A percentile compares a stretch with the other conserved stretches of the same genome.
phyloP scores from a whole-genome alignment of 2,329 filamentous ascomycete genomes.

The Phialemoniopsis sp. region DNA sequence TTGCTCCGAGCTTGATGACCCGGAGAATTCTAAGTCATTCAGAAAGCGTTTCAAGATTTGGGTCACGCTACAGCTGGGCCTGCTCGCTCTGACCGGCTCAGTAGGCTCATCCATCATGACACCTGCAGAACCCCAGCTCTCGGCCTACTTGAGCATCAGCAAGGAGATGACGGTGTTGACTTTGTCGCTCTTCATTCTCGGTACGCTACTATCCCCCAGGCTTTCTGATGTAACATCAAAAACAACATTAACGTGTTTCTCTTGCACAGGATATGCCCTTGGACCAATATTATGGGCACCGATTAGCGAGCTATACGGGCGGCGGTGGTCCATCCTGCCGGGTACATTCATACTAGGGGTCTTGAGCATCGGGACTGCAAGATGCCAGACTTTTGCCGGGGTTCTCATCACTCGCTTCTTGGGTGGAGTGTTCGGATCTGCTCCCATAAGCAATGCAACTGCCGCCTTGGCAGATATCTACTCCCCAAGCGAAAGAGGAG shows the following conservation, averaged over 20 bases:
- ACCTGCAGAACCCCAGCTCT: conserved; percentile 36
- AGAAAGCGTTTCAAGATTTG: conserved; percentile 34
- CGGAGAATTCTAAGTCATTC: conserved; percentile 43
- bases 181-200: conserved; percentile 38
- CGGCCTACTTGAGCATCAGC: conserved; percentile 33
- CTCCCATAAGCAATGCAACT: too few species aligned
- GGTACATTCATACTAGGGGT: conserved; percentile 33
- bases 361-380: conserved; percentile 40
- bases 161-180: conserved; percentile 36
- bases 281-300: conserved; percentile 36
- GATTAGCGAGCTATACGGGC: conserved; percentile 37
- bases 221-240: too few species aligned
- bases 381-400: too few species aligned
- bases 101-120: conserved; percentile 46
- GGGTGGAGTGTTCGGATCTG: too few species aligned
- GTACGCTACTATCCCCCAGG: too few species aligned
- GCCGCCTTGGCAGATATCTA: too few species aligned
- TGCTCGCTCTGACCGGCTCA: conserved; percentile 44
- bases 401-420: too few species aligned
- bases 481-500: too few species aligned
- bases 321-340: conserved; percentile 36
- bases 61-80: conserved; percentile 42
- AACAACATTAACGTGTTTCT: too few species aligned
- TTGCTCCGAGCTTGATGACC: conserved; percentile 20
- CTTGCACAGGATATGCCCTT: too few species aligned